These are phyloP conservation scores for Cunninghamia lanceolata DNA, from an alignment of 75 land plant genomes.

Conservation along the genomic window DNA sequence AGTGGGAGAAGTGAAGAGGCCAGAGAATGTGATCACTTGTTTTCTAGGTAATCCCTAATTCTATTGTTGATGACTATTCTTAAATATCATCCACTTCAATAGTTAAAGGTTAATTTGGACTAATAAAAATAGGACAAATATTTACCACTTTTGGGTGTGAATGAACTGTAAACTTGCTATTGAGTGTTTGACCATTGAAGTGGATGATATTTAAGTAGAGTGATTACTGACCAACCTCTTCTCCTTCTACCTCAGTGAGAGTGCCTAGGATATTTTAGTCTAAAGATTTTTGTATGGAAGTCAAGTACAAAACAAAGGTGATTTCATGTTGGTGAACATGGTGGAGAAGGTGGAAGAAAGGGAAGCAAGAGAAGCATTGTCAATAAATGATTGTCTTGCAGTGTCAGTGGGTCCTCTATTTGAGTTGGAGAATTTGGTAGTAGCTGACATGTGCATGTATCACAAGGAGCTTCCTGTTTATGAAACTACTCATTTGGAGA, in stretches of 20 bases:
- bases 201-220: too few relatives aligned
- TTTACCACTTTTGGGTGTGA: too few relatives aligned
- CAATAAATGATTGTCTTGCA: too few relatives aligned
- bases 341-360: constrained; percentile 8
- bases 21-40: background rate
- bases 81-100: too few relatives aligned
- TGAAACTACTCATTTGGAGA: constrained; percentile 48
- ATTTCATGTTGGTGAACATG: constrained; percentile 12
- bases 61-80: too few relatives aligned
- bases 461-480: constrained; percentile 62
- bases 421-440: constrained; percentile 56
- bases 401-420: too few relatives aligned
- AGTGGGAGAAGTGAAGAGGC: background rate
- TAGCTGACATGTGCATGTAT: constrained; percentile 29
- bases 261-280: background rate
- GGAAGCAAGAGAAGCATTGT: background rate
- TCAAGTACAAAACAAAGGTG: background rate
- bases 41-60: background rate
- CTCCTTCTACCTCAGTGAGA: background rate
- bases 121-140: too few relatives aligned
- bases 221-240: background rate
- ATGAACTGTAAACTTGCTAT: too few relatives aligned
- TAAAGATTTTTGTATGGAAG: background rate
- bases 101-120: too few relatives aligned
- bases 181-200: too few relatives aligned